These are phyloP conservation scores for Lasiosphaeria miniovina DNA, from an alignment of 495 filamentous ascomycete species.

Conservation along the genomic window DNA sequence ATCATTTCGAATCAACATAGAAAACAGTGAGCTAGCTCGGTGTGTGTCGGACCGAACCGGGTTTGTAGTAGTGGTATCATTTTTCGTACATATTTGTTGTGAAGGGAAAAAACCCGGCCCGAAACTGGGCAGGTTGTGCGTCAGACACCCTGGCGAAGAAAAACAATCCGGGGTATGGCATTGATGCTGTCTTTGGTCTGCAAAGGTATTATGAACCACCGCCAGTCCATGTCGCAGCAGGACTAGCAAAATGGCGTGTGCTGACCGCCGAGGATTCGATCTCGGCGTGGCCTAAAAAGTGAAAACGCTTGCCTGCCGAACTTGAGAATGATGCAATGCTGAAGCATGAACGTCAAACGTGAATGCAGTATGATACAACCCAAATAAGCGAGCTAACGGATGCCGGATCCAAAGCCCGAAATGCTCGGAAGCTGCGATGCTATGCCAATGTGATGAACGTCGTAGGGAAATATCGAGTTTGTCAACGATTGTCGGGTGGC, in stretches of 20 bases:
- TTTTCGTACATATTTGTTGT: constrained; percentile 4
- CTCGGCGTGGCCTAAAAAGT: constrained; percentile 1
- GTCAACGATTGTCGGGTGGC: constrained; percentile 22
- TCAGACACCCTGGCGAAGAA: neutral
- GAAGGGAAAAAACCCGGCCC: constrained; percentile 12
- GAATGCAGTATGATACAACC: constrained; percentile 20
- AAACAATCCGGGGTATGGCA: neutral
- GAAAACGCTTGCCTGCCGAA: constrained; percentile 10
- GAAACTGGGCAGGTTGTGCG: constrained; percentile 10
- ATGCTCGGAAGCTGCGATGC: constrained; percentile 25
- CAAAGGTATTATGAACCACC: neutral
- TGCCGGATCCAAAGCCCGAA: constrained; percentile 28
- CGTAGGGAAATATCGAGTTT: constrained; percentile 20
- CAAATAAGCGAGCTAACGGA: constrained; percentile 21
- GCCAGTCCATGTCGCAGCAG: neutral
- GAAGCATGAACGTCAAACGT: constrained; percentile 16
- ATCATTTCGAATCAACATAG: constrained; percentile 16
- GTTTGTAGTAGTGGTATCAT: constrained; percentile 10
- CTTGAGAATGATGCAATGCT: constrained; percentile 4
- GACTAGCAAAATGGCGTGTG: neutral
- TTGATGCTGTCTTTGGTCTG: neutral
- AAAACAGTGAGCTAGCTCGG: constrained; percentile 14
- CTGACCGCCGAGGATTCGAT: neutral
- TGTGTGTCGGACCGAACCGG: constrained; percentile 24
- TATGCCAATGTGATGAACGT: constrained; percentile 30